phyloP scores from a whole-genome alignment of 2,329 filamentous ascomycete genomes.

The Calonectria multiphialidica region DNA sequence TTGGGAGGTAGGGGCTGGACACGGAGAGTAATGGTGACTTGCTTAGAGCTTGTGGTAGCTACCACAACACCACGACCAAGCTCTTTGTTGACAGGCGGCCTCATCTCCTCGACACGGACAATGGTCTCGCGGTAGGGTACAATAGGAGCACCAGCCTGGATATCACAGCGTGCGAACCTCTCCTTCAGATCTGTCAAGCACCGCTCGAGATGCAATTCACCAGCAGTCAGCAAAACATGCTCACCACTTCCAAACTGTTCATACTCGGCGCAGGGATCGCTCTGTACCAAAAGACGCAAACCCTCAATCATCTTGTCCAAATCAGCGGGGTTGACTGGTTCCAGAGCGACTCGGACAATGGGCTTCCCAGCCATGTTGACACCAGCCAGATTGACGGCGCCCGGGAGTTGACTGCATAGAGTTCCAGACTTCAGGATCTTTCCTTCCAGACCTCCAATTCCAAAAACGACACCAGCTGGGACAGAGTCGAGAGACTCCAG shows the following conservation, averaged over 20 bases:
- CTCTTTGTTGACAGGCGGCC: slow-evolving; percentile 85
- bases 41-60: slow-evolving; percentile 84
- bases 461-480: slow-evolving; percentile 94
- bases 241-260: slow-evolving; percentile 94
- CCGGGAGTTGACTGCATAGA: slow-evolving; percentile 87
- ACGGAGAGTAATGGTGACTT: slow-evolving; percentile 81
- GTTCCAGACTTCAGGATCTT: slow-evolving; percentile 97
- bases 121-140: slow-evolving; percentile 97
- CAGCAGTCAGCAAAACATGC: slow-evolving; percentile 93
- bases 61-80: slow-evolving; percentile 86
- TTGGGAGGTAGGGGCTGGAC: slow-evolving; percentile 82
- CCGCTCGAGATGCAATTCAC: slow-evolving; percentile 92
- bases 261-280: slow-evolving; percentile 95
- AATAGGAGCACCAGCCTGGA: slow-evolving; percentile 93
- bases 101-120: slow-evolving; percentile 90
- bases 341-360: slow-evolving; percentile 95
- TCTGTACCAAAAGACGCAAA: slow-evolving; percentile 88
- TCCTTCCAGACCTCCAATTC: slow-evolving; percentile 91
- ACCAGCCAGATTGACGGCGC: slow-evolving; percentile 90
- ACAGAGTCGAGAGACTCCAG: slow-evolving; percentile 87
- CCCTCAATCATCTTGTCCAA: slow-evolving; percentile 95
- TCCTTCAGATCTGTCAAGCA: slow-evolving; percentile 95
- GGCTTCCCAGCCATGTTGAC: slow-evolving; percentile 84
- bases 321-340: slow-evolving; percentile 90
- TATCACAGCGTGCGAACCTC: slow-evolving; percentile 92